phyloP scores from a whole-genome alignment of 1,139 yeast species.

The Saccharomyces hybrid region DNA sequence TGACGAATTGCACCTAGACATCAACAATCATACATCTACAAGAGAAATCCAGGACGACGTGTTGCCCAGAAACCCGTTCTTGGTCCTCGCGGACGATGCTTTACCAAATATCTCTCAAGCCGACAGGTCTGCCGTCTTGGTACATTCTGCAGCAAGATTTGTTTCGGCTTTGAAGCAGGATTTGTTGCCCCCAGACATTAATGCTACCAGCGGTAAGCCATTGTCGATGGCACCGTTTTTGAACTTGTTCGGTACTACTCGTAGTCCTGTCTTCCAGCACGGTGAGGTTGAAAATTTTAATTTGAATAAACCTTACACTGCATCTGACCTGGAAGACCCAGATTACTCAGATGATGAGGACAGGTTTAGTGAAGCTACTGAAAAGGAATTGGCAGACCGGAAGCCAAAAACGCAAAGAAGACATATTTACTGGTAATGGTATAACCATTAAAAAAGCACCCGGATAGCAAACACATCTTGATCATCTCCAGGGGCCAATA shows the following conservation, averaged over 20 bases:
- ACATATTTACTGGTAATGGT: constrained; percentile 30
- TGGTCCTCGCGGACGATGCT: constrained; percentile 68
- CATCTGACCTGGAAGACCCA: constrained; percentile 25
- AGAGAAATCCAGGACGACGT: constrained; percentile 66
- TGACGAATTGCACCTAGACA: constrained; percentile 44
- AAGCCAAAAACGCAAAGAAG: constrained; percentile 8
- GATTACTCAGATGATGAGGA: constrained; percentile 3
- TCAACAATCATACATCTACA: constrained; percentile 45
- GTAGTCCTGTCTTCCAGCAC: constrained; percentile 42
- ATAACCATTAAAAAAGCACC: constrained; percentile 33
- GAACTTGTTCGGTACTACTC: constrained; percentile 60
- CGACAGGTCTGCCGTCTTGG: constrained; percentile 58
- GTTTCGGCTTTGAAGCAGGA: constrained; percentile 50
- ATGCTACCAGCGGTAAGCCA: constrained; percentile 43
- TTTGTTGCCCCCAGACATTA: constrained; percentile 47
- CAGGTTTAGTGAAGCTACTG: constrained; percentile 6
- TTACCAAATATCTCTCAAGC: constrained; percentile 55
- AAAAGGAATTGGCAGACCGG: not conserved
- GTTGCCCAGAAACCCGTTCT: constrained; percentile 67
- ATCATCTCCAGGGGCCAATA: constrained; percentile 57
- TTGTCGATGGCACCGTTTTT: constrained; percentile 61
- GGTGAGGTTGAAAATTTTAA: constrained; percentile 29
- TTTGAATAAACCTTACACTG: constrained; percentile 25
- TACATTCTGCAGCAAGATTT: constrained; percentile 59
- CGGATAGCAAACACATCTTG: constrained; percentile 44